A percentile compares a stretch with the other conserved stretches of the same genome.
Conservation (phyloP, 345 rosid species). For the Murraya paniculata region DNA sequence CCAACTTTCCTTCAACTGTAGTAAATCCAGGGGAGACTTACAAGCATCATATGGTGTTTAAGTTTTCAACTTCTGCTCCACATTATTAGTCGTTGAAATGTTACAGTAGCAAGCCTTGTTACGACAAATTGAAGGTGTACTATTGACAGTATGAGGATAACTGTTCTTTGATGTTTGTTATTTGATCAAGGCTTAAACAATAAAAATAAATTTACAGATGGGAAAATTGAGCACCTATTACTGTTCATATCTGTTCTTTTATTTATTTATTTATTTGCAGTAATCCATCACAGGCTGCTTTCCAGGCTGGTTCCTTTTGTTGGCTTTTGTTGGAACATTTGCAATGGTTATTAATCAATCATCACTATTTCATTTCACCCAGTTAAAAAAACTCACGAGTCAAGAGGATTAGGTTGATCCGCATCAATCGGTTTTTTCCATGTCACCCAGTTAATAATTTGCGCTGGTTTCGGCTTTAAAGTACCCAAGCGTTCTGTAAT, state of each 20-base stretch:
- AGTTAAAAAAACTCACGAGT: too few species aligned
- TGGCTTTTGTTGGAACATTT: too few species aligned
- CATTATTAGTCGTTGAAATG: neutral
- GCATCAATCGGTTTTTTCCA: too few species aligned
- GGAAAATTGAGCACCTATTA: neutral
- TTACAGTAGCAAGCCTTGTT: neutral
- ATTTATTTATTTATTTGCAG: neutral
- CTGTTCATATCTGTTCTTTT: neutral
- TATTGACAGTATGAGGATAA: neutral
- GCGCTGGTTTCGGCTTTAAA: too few species aligned
- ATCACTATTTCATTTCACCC: too few species aligned
- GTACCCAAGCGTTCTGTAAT: too few species aligned
- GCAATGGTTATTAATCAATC: too few species aligned
- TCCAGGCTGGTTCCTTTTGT: neutral
- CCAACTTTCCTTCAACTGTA: conserved; percentile 71
- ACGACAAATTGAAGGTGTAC: too few species aligned
- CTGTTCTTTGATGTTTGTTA: neutral
- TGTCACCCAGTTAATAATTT: too few species aligned
- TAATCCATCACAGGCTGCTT: neutral
- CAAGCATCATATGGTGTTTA: conserved; percentile 61
- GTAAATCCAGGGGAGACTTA: conserved; percentile 53
- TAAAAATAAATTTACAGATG: neutral
- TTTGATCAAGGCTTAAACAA: neutral
- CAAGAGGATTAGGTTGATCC: too few species aligned
- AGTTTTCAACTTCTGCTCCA: conserved; percentile 41